Base-by-base conservation (phyloP, 352 stramenopile species). In the Phytophthora ohioensis region DNA sequence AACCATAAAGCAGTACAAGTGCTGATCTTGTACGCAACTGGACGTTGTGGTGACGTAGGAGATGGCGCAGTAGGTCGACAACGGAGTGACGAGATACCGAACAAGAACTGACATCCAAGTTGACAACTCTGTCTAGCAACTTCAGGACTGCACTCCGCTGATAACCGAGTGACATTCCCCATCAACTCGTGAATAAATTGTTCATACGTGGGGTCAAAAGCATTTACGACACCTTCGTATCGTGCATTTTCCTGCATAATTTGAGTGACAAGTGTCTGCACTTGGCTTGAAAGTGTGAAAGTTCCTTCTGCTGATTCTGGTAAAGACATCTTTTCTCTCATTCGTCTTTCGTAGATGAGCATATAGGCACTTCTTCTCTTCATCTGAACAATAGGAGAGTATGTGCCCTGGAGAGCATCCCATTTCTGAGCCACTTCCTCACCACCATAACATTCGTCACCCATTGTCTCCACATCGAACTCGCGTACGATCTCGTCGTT, bases 361-460 rank as follows among this genome's bases (percentile, higher is more conserved):
- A 95, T 92, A 51, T 94, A 95, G 7, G 86, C 88, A 56, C 76
- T 92, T 42, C 85, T 76, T 11, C 79, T 66, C 58, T 91, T 91
- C 73, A 84, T 87, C 46, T 95, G 80, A 12, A 89, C 67, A 15
- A 72, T 59, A 4, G 81, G 46, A 5, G 77, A 47, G 55, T 75
- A 75, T 34, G 57, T 54, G 48, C 67, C 35, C 56, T 69, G 53
- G 32, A 55, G 45, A 2, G 73, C 51, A 57, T 90, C 80, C 85
- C 86, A 92, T 52, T 80, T 78, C 54, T 86, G 71, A 32, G 73
- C 73, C 31, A 88, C 67, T 69, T 98, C 91, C 47, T 96, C 84
- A 5, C 94, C 94, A 4, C 95, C 95, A 75, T 97, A 98, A 63
- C 91, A 98, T 64, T 98, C 90, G 5, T 86, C 83, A 3, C 64